Evolutionary conservation across 208 protist species (phyloP).

Genomic region (Crithidia expoeki): DNA sequence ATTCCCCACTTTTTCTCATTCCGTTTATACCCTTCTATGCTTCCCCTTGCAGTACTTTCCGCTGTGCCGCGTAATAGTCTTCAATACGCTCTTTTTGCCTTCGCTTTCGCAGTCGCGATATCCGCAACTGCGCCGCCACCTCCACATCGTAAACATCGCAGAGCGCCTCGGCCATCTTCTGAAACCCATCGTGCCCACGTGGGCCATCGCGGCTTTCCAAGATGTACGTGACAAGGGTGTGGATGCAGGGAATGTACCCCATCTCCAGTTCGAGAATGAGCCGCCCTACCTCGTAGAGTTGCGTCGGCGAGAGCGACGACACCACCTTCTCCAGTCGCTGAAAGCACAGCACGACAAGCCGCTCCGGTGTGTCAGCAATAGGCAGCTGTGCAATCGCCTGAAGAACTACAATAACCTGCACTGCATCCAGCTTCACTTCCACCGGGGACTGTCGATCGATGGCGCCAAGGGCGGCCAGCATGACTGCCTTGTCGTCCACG

Average conservation of each 20-base stretch:
- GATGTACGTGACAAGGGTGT: slow-evolving; percentile 64
- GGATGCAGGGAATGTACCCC: slow-evolving; percentile 72
- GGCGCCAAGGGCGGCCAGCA: slow-evolving; percentile 33
- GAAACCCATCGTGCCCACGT: slow-evolving; percentile 41
- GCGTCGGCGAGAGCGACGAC: slow-evolving; percentile 42
- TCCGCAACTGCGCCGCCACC: slow-evolving; percentile 51
- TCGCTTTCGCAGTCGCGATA: slow-evolving; percentile 51
- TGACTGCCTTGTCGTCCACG: slow-evolving; percentile 60
- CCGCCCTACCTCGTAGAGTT: slow-evolving; percentile 59
- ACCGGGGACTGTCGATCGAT: slow-evolving; percentile 66
- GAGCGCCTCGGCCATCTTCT: slow-evolving; percentile 58
- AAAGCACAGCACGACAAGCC: slow-evolving; percentile 63
- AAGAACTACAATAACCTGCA: slow-evolving; percentile 71
- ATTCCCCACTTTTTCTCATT: no score
- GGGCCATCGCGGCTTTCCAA: slow-evolving; percentile 75
- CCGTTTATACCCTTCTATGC: no score
- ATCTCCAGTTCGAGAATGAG: slow-evolving; percentile 79
- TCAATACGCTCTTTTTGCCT: slow-evolving; percentile 44
- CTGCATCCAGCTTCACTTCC: slow-evolving; percentile 56
- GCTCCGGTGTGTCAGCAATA: slow-evolving; percentile 35
- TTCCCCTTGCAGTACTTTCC: slow-evolving; percentile 7
- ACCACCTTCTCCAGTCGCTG: slow-evolving; percentile 60
- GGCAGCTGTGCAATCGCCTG: slow-evolving; percentile 53
- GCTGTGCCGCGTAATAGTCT: slow-evolving; percentile 36
- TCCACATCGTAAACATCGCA: slow-evolving; percentile 87